A percentile compares a stretch with the other conserved stretches of the same genome.
Evolutionary conservation across 1,139 yeast genomes (phyloP).

Genomic region (Arxiozyma heterogenica): DNA sequence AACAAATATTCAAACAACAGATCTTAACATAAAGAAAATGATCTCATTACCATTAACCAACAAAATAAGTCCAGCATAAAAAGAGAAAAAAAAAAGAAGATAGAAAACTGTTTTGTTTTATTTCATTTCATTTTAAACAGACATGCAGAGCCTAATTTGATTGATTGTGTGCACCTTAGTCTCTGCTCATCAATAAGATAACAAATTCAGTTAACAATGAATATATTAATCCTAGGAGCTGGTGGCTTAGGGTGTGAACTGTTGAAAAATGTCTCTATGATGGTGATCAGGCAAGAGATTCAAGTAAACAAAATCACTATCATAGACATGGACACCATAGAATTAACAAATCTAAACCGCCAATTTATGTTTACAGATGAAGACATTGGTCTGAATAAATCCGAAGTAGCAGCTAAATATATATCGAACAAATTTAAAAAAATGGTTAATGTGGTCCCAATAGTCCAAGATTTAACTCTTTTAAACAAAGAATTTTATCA

Average conservation of each 20-base stretch:
- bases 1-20: not conserved
- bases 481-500: slow-evolving; percentile 54
- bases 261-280: slow-evolving; percentile 68
- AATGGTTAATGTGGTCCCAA: slow-evolving; percentile 42
- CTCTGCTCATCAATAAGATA: not conserved
- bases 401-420: slow-evolving; percentile 64
- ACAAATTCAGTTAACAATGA: not conserved
- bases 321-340: slow-evolving; percentile 94
- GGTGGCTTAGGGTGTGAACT: slow-evolving; percentile 97
- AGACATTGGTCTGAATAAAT: slow-evolving; percentile 78
- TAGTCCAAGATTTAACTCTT: slow-evolving; percentile 66
- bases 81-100: too few species aligned
- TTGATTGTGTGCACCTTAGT: too few species aligned
- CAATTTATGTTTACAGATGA: slow-evolving; percentile 69
- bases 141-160: not conserved
- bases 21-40: too few species aligned
- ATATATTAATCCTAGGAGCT: slow-evolving; percentile 66
- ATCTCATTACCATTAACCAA: not conserved
- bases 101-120: too few species aligned
- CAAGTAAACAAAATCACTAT: slow-evolving; percentile 72
- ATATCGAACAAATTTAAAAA: slow-evolving; percentile 30
- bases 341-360: slow-evolving; percentile 78
- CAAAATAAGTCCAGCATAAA: too few species aligned
- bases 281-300: slow-evolving; percentile 17
- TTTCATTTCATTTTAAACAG: not conserved